Conservation (phyloP, 257 asterid species). For the Jacaranda copaia region DNA sequence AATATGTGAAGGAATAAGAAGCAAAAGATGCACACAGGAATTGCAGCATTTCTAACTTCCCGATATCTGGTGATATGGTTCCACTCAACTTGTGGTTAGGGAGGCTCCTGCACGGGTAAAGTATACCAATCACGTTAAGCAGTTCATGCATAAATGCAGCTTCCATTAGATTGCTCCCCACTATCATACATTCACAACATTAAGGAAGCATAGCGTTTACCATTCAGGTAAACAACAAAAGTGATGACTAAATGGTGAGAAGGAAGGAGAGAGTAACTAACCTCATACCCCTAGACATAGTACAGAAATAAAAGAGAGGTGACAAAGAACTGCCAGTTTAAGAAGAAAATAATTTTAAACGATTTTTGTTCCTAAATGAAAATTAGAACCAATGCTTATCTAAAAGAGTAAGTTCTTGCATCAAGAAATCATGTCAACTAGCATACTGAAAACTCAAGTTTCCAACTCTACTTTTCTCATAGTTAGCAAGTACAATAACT, state of each 20-base stretch:
- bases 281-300: neutral
- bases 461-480: neutral
- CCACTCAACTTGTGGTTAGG: slow-evolving; percentile 92
- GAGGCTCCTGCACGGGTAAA: slow-evolving; percentile 76
- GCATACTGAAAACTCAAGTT: slow-evolving; percentile 7
- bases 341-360: neutral
- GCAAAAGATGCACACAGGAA: slow-evolving; percentile 68
- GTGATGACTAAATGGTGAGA: slow-evolving; percentile 8
- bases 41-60: slow-evolving; percentile 83
- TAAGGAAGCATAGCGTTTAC: neutral
- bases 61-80: slow-evolving; percentile 80
- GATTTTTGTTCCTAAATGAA: neutral
- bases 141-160: slow-evolving; percentile 18
- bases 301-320: neutral
- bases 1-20: slow-evolving; percentile 34
- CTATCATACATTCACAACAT: neutral
- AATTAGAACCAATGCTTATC: slow-evolving; percentile 11
- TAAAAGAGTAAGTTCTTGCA: neutral
- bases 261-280: slow-evolving; percentile 24
- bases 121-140: slow-evolving; percentile 27
- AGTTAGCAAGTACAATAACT: neutral
- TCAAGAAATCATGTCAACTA: neutral
- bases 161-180: neutral
- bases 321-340: slow-evolving; percentile 26
- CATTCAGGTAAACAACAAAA: slow-evolving; percentile 5